phyloP scores from a whole-genome alignment of 164 flowering plant genomes.

The Vitis riparia region DNA sequence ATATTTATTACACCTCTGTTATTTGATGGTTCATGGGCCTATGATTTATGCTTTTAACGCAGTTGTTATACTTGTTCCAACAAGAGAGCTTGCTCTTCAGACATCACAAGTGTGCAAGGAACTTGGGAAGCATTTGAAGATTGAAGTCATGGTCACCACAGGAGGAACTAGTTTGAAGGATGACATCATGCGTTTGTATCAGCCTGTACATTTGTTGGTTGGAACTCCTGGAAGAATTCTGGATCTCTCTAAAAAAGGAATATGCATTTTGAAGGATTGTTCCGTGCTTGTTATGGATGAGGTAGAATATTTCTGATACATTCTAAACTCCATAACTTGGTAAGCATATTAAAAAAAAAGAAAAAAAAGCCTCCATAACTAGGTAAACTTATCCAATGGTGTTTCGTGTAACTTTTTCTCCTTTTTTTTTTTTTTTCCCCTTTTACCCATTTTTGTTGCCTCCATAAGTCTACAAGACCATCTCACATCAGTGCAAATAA shows the following conservation, averaged over 20 bases:
- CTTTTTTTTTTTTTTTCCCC: no score
- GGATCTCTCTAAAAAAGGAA: conserved; percentile 92
- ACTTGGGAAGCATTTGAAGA: conserved; percentile 91
- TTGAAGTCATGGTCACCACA: conserved; percentile 95
- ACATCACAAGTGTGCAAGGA: conserved; percentile 99
- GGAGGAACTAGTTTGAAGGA: conserved; percentile 98
- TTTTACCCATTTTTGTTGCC: no score
- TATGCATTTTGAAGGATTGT: conserved; percentile 82
- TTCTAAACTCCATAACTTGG: neutral
- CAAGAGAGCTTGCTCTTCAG: conserved; percentile 96
- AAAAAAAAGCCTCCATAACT: no score
- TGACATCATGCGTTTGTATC: conserved; percentile 98
- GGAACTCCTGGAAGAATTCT: conserved; percentile 98
- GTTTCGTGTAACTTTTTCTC: no score
- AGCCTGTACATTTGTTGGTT: conserved; percentile 95
- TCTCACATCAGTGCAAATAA: no score
- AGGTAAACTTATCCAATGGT: no score
- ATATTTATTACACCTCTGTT: no score
- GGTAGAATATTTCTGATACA: conserved; percentile 38
- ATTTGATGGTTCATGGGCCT: neutral
- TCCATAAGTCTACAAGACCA: no score
- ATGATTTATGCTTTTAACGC: conserved; percentile 16
- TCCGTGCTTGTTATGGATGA: conserved; percentile 96
- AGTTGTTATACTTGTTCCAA: conserved; percentile 94
- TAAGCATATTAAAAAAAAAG: no score